Conservation (phyloP, 2,329 filamentous ascomycete species). For the Claviceps sp. region DNA sequence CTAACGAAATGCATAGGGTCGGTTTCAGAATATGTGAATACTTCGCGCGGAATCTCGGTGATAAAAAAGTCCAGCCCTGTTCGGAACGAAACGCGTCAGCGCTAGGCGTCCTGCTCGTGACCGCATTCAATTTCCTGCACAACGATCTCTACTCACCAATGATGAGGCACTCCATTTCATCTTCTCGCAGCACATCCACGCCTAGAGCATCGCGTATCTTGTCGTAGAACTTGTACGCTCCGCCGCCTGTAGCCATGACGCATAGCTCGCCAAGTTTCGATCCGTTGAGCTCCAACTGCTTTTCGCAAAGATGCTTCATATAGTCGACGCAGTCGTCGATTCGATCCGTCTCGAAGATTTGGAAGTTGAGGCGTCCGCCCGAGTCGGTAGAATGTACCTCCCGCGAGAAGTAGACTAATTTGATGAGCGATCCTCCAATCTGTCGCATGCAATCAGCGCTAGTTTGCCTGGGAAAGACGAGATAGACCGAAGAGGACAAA, state of each 20-base stretch:
- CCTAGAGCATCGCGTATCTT: conserved; percentile 71
- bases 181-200: conserved; percentile 80
- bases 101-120: too few species aligned
- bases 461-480: neutral
- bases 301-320: conserved; percentile 71
- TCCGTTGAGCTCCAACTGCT: conserved; percentile 66
- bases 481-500: neutral
- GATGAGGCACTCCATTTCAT: conserved; percentile 98
- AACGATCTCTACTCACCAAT: conserved; percentile 45
- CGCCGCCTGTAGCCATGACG: conserved; percentile 91
- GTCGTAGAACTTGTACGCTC: conserved; percentile 95
- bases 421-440: conserved; percentile 92
- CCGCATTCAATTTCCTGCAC: too few species aligned
- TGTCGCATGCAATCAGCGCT: conserved; percentile 21
- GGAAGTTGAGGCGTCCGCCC: conserved; percentile 84
- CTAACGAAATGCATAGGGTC: conserved; percentile 83
- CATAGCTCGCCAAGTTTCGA: conserved; percentile 59
- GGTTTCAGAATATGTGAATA: conserved; percentile 88
- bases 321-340: conserved; percentile 92
- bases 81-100: neutral
- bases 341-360: conserved; percentile 89
- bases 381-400: conserved; percentile 67
- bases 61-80: conserved; percentile 95
- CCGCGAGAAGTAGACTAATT: conserved; percentile 92
- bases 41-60: conserved; percentile 89